Conservation (phyloP, 2,329 filamentous ascomycete species). For the Neonectria magnoliae region DNA sequence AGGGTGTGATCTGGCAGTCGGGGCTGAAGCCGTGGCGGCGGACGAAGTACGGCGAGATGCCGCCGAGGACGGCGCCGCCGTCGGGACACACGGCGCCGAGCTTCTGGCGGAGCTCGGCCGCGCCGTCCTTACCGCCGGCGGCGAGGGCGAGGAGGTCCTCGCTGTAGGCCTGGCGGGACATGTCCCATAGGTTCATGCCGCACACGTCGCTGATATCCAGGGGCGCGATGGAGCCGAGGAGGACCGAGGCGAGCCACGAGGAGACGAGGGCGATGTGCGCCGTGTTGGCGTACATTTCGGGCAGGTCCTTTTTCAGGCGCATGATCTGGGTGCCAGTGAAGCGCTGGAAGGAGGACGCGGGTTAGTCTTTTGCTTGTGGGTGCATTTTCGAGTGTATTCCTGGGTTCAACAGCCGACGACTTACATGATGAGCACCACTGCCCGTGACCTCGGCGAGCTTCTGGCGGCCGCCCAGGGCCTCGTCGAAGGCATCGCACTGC, state of each 20-base stretch:
- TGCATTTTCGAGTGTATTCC: neutral
- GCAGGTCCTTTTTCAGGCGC: constrained; percentile 82
- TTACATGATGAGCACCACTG: constrained; percentile 92
- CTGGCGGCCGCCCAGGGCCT: constrained; percentile 70
- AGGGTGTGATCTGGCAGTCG: constrained; percentile 82
- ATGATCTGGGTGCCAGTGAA: constrained; percentile 99
- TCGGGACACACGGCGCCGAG: constrained; percentile 83
- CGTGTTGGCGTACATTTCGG: constrained; percentile 82
- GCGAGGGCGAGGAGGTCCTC: constrained; percentile 79
- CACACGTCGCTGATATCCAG: constrained; percentile 95
- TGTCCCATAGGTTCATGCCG: constrained; percentile 97
- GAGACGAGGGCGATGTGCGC: constrained; percentile 92
- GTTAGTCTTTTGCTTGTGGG: constrained; percentile 22
- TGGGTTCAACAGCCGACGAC: constrained; percentile 44
- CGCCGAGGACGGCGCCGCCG: constrained; percentile 81
- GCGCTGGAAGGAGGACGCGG: constrained; percentile 61
- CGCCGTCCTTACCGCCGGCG: constrained; percentile 71
- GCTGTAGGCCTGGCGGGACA: constrained; percentile 77
- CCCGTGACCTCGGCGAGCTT: constrained; percentile 83
- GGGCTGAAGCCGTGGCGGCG: constrained; percentile 78
- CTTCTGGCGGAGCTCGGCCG: constrained; percentile 74
- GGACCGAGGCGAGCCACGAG: constrained; percentile 91
- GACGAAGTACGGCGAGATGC: constrained; percentile 82
- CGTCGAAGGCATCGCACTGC: constrained; percentile 91
- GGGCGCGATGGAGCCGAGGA: constrained; percentile 85